These are phyloP conservation scores for Bacterosira constricta DNA, from an alignment of 108 stramenopile genomes.

Conservation along the genomic window DNA sequence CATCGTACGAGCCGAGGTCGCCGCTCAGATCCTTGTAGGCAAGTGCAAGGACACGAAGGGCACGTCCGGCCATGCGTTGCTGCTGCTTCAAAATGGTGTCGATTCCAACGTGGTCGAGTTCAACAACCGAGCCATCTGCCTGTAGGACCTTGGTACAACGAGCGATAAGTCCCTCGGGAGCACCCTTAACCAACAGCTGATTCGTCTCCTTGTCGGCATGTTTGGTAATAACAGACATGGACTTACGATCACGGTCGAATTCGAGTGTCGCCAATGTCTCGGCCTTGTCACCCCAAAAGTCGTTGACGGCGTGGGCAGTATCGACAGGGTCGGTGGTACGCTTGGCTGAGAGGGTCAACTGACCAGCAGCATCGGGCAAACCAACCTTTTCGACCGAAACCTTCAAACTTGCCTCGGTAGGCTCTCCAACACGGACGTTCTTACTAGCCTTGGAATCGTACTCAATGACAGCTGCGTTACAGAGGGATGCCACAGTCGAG, in stretches of 20 bases:
- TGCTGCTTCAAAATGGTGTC: conserved; percentile 41
- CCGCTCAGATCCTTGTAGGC: conserved; percentile 56
- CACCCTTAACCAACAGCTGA: conserved; percentile 85
- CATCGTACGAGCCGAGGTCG: conserved; percentile 44
- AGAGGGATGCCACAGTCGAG: conserved; percentile 34
- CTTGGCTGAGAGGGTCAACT: conserved; percentile 10
- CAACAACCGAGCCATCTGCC: conserved; percentile 56
- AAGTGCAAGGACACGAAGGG: conserved; percentile 73
- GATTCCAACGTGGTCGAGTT: conserved; percentile 37
- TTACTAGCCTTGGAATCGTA: conserved; percentile 45
- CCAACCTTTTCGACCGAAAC: conserved; percentile 82
- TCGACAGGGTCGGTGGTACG: conserved; percentile 34
- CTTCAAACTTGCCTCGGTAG: conserved; percentile 81
- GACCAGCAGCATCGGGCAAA: conserved; percentile 36
- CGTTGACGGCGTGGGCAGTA: conserved; percentile 50
- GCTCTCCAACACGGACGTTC: conserved; percentile 78
- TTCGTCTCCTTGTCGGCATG: conserved; percentile 34
- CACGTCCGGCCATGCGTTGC: conserved; percentile 62
- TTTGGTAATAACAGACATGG: conserved; percentile 42
- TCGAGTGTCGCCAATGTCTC: conserved; percentile 72
- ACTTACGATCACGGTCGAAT: conserved; percentile 64
- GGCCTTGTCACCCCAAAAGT: conserved; percentile 32
- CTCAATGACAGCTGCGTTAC: conserved; percentile 39
- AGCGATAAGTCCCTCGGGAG: conserved; percentile 73
- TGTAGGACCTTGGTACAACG: conserved; percentile 66